A percentile compares a stretch with the other conserved stretches of the same genome.
Conservation (phyloP, 805 yeast species). For the Kodamaea kakaduensis region DNA sequence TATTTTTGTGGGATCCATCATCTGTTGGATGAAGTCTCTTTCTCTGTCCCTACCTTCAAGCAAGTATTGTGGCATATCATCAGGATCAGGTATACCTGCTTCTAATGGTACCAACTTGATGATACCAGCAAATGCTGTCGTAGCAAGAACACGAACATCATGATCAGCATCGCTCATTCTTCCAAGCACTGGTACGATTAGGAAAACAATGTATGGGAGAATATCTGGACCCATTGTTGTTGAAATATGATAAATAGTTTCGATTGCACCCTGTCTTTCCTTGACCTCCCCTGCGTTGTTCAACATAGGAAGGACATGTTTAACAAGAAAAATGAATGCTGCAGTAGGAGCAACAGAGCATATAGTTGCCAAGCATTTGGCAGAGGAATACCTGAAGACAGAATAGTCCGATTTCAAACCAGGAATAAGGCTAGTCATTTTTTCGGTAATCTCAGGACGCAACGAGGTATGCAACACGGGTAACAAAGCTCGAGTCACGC, state of each 20-base stretch:
- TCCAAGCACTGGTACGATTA: conserved; percentile 94
- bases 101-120: conserved; percentile 94
- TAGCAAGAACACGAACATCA: conserved; percentile 85
- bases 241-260: conserved; percentile 82
- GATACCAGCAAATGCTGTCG: conserved; percentile 94
- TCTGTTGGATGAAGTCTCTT: conserved; percentile 89
- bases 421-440: conserved; percentile 44
- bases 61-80: conserved; percentile 79
- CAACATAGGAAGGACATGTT: conserved; percentile 71
- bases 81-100: conserved; percentile 95
- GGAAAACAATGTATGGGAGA: conserved; percentile 89
- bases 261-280: conserved; percentile 91
- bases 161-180: conserved; percentile 94
- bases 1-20: conserved; percentile 95
- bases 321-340: conserved; percentile 78
- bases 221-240: conserved; percentile 82
- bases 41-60: conserved; percentile 89
- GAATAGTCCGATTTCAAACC: conserved; percentile 65
- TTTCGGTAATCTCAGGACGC: conserved; percentile 45
- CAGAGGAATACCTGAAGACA: conserved; percentile 84
- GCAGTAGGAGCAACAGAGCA: conserved; percentile 64
- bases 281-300: conserved; percentile 65
- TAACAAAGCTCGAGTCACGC: conserved; percentile 69
- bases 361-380: conserved; percentile 81
- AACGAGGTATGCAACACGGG: conserved; percentile 54